Evolutionary conservation across 345 rosid species (phyloP), one percentile per base, ranked within the genome.

Genomic region (Chamaenerion angustifolium): DNA sequence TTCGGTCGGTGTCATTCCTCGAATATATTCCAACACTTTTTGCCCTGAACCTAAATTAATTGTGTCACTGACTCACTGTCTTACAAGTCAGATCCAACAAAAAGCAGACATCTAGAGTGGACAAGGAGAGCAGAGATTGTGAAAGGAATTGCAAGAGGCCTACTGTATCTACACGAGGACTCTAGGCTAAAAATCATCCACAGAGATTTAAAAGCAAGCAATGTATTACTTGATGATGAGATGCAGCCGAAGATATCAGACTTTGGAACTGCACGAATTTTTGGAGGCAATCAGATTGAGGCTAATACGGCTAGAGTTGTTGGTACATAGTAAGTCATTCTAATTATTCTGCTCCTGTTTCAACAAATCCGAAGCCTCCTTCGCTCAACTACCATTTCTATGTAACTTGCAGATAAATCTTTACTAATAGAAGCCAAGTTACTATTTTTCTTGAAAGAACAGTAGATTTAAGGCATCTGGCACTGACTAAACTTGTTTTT

Each of bases 241-340:
- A 81, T 84, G 85, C 78, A 66, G 45, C 86, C 86, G 0, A 84
- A 78, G 56, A 84, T 84, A 16, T 81, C 94, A 16, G 94, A 84
- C 48, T 84, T 84, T 25, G 87, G 87, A 42, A 68, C 73, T 81
- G 92, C 92, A 0, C 65, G 85, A 45, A 72, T 78, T 9, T 83
- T 79, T 31, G 68, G 74, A 21, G 64, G 67, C 1, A 70, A 77
- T 27, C 73, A 73, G 52, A 61, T 62, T 2, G 78, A 80, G 62
- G 80, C 74, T 16, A 73, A 63, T 58, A 83, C 88, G 0, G 66
- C 56, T 47, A 64, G 80, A 21, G 77, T 77, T 0, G 83, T 80
- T 47, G 92, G 87, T 41, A 83, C 84, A 44, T 80, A 73, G 84
- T 83, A 75, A 68, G 82, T 57, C 13, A 11, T 18, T n/a, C n/a